phyloP scores from a whole-genome alignment of 306 rosid genomes.

The Rubus parviflorus region DNA sequence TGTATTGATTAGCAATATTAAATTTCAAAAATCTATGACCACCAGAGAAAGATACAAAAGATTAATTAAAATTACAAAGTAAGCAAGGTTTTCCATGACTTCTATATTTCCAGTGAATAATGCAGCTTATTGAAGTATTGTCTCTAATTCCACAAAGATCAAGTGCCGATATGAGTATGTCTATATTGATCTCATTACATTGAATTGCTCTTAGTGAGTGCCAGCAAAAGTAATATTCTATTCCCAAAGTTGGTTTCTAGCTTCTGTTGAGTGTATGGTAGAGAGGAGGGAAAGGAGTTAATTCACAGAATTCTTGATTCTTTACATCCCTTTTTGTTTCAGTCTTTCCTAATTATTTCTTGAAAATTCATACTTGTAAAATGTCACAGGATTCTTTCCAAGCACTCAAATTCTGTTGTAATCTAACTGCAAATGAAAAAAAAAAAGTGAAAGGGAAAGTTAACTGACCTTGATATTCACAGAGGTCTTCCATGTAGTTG shows the following conservation, averaged over 20 bases:
- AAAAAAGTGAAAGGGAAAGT: not conserved
- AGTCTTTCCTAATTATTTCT: not conserved
- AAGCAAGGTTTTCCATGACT: too few relatives aligned
- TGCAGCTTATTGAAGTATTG: not conserved
- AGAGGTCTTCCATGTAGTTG: slow-evolving; percentile 56
- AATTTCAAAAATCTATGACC: too few relatives aligned
- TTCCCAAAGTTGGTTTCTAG: not conserved
- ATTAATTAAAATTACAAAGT: too few relatives aligned
- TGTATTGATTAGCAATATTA: too few relatives aligned
- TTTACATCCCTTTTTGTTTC: not conserved
- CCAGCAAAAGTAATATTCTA: not conserved
- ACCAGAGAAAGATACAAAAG: too few relatives aligned
- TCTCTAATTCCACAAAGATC: not conserved
- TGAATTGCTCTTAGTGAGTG: not conserved
- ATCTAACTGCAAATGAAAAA: not conserved
- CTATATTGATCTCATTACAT: not conserved
- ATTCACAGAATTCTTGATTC: not conserved
- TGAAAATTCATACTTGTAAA: not conserved
- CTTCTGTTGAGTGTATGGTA: not conserved
- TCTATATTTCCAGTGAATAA: not conserved
- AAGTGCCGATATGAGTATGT: not conserved
- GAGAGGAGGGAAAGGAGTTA: not conserved
- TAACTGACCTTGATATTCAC: slow-evolving; percentile 69
- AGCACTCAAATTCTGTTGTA: not conserved
- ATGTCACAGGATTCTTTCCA: not conserved